Evolutionary conservation across 2,329 filamentous ascomycete genomes (phyloP).

Genomic region (Exophiala aquamarina): DNA sequence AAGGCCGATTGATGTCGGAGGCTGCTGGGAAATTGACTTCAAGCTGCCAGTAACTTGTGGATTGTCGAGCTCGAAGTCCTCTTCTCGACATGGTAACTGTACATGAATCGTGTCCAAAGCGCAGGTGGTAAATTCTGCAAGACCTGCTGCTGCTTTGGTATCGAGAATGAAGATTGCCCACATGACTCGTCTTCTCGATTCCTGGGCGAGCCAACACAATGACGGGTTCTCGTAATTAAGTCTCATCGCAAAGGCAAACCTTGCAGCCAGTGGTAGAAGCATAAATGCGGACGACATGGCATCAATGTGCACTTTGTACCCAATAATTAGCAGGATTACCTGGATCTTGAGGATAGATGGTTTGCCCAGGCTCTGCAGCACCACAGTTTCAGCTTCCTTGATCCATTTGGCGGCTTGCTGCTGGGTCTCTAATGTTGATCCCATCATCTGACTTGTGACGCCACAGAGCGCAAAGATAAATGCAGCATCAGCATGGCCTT

Average conservation of each 20-base stretch:
- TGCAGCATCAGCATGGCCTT: slow-evolving; percentile 2
- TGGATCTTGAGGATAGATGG: slow-evolving; percentile 18
- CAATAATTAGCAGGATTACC: slow-evolving; percentile 9
- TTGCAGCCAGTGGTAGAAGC: slow-evolving; percentile 6
- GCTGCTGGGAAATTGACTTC: slow-evolving; percentile 1
- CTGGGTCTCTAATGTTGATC: neutral
- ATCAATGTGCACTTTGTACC: neutral
- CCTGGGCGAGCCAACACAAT: slow-evolving; percentile 42
- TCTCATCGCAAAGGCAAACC: slow-evolving; percentile 48
- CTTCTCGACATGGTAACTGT: slow-evolving; percentile 51
- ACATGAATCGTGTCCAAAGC: slow-evolving; percentile 45
- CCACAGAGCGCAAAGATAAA: slow-evolving; percentile 8
- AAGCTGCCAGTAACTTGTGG: slow-evolving; percentile 3
- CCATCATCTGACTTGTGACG: slow-evolving; percentile 1
- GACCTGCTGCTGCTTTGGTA: slow-evolving; percentile 47
- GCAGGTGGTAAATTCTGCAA: slow-evolving; percentile 49
- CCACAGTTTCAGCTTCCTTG: slow-evolving; percentile 5
- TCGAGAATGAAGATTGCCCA: slow-evolving; percentile 53
- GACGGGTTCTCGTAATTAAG: slow-evolving; percentile 51
- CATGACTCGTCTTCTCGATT: slow-evolving; percentile 48
- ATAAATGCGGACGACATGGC: slow-evolving; percentile 8
- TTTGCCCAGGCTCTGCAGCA: slow-evolving; percentile 6
- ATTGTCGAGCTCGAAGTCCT: slow-evolving; percentile 46
- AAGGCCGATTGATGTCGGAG: neutral
- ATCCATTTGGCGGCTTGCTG: slow-evolving; percentile 3